Base-by-base conservation (phyloP, 768 basidiomycete species). In the Termitomyces sp. region DNA sequence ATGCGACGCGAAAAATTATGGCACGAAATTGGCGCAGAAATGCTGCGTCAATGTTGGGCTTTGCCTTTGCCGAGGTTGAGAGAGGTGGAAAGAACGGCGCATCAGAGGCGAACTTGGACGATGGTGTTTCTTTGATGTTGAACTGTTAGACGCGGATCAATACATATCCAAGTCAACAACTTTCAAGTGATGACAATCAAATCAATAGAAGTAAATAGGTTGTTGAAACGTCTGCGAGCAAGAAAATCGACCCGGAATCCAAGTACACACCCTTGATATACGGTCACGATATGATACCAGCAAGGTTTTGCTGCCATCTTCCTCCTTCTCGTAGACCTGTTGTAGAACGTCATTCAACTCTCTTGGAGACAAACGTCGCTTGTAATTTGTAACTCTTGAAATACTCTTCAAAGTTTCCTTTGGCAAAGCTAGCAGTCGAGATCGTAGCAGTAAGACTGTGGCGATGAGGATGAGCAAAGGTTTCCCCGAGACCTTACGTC, bases 1-100 rank as follows among this genome's bases (percentile, higher is more conserved):
- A 84, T 21, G 81, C 85, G 58, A 97, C 83, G 21, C 87, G 83
- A 29, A 83, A 70, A 2, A 94, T 69, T 51, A 96, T 84, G 2
- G 90, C 83, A 16, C 82, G 71, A 10, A 96, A 82, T 65, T 94
- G 92, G 19, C 78, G 73, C 57, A 92, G 69, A 67, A 92, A 94
- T 0, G 80, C 72, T 46, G 77, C 73, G 66, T 92, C 86, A 38
- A 92, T 83, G 53, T 83, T 86, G 0, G 89, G 82, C 68, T 86
- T 89, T 4, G 71, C 61, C 49, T 73, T 72, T 2, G 70, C 66
- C 5, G 68, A 62, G 0, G 76, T 65, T 0, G 80, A 70, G 4
- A 86, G 73, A 5, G 79, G 81, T 0, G 87, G 87, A 63, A 95
- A 95, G 64, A 79, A 74, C 12, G 69, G 72, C 3, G 77, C 79